Percentiles rank a stretch among this genome's conserved stretches.
These are phyloP conservation scores for Magnusiomyces tetraspermus DNA, from an alignment of 1,139 yeast species.

Conservation along the genomic window DNA sequence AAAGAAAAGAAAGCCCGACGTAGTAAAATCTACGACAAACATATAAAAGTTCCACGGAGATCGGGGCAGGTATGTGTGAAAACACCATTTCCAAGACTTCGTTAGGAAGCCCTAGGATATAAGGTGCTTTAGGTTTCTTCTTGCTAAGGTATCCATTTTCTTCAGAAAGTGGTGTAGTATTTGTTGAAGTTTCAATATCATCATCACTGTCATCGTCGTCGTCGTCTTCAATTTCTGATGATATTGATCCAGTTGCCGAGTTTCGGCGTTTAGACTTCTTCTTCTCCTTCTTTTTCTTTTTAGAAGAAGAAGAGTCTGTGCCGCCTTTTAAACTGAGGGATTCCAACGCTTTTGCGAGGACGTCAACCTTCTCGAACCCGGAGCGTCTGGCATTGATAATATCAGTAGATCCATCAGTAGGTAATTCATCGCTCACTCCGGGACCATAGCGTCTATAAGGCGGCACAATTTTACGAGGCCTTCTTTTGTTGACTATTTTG, in stretches of 20 bases:
- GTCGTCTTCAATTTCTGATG: constrained; percentile 8
- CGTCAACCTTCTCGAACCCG: constrained; percentile 17
- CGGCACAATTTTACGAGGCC: constrained; percentile 72
- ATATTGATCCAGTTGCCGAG: not conserved
- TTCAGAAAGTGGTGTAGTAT: constrained; percentile 5
- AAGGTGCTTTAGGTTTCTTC: constrained; percentile 15
- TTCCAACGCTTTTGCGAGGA: constrained; percentile 29
- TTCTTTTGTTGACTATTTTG: constrained; percentile 72
- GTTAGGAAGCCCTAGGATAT: constrained; percentile 37
- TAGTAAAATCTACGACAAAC: constrained; percentile 55
- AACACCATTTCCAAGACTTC: constrained; percentile 54
- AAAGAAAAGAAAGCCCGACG: constrained; percentile 52
- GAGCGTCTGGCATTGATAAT: constrained; percentile 10
- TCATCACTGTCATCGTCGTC: constrained; percentile 16
- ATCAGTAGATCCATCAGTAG: constrained; percentile 19
- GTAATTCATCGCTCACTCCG: constrained; percentile 28
- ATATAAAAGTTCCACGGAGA: constrained; percentile 42
- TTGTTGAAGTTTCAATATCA: constrained; percentile 11
- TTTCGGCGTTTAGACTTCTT: too few species aligned
- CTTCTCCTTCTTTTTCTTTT: too few species aligned
- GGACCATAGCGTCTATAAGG: constrained; percentile 73
- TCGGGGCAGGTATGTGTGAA: constrained; percentile 35
- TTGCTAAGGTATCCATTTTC: not conserved
- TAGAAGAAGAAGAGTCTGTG: constrained; percentile 12
- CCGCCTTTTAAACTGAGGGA: constrained; percentile 15